These are phyloP conservation scores for Sordaria brevicollis DNA, from an alignment of 495 filamentous ascomycete species.

Conservation along the genomic window DNA sequence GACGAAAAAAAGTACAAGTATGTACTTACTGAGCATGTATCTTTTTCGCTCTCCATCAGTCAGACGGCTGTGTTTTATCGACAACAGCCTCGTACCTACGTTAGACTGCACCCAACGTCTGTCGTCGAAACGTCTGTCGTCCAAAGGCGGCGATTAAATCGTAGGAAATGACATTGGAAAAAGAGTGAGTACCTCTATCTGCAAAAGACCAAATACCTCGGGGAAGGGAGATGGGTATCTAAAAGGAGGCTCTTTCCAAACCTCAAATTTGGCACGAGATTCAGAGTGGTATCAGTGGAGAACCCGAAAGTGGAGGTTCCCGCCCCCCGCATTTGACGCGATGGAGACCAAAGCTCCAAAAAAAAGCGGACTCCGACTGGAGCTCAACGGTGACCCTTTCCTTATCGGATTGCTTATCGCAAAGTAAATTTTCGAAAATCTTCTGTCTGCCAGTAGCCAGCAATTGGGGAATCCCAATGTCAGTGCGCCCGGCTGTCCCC, in stretches of 20 bases:
- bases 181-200: not conserved
- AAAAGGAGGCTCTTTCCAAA: not conserved
- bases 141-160: too few relatives aligned
- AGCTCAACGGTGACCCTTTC: not conserved
- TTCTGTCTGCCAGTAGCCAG: not conserved
- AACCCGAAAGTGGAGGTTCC: not conserved
- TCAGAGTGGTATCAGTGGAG: not conserved
- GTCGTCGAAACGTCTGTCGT: not conserved
- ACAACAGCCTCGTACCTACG: not conserved
- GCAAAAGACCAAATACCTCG: not conserved
- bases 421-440: constrained; percentile 13
- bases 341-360: not conserved
- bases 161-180: not conserved
- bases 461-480: not conserved
- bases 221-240: not conserved
- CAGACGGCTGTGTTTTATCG: not conserved
- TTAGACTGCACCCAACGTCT: not conserved
- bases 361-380: not conserved
- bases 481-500: not conserved
- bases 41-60: not conserved
- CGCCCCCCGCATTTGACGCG: constrained; percentile 5
- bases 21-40: too few relatives aligned
- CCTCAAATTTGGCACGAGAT: not conserved
- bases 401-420: constrained; percentile 16
- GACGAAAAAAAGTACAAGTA: not conserved